Evolutionary conservation across 495 filamentous ascomycete genomes (phyloP), one percentile per base, ranked within the genome.

Genomic region (Penicillium egyptiacum): DNA sequence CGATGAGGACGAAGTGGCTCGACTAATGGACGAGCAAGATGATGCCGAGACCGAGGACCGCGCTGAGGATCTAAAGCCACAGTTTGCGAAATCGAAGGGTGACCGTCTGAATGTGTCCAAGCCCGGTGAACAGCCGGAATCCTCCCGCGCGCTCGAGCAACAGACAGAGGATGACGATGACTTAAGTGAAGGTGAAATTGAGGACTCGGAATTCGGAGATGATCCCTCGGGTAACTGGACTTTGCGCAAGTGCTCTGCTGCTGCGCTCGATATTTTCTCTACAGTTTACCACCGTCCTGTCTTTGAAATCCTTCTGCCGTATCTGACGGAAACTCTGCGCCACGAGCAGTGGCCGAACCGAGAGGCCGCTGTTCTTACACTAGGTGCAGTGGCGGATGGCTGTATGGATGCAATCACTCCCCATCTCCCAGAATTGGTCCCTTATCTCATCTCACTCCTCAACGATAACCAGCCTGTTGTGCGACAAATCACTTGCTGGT

Each of bases 401-500:
- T 99, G 94, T 70, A 88, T 98, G 77, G 83, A 88, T 31, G 88
- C 88, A 35, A 90, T 99, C 33, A 85, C 86, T 35, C 95, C 93
- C 35, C 91, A 97, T 68, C 85, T 99, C 23, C 92, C 91, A 1
- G 88, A 96, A 56, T 80, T 99, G 37, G 85, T 97, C 11, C 89
- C 90, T 3, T 99, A 95, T 64, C 83, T 99, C 43, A 88, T 96
- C 55, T 90, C 89, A 19, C 77, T 96, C 3, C 78, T 99, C 8
- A 85, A 88, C 35, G 94, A 99, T 64, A 58, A 78, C 2, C 90
- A 97, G 65, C 90, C 95, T 2, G 87, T 97, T n/a, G 92, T 99
- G 22, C 84, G 94, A 30, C 90, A 95, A 68, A 99, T 99, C 56
- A 98, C 95, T 9, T 98, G 94, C 70, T 99, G 94, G 94, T 93